phyloP scores from a whole-genome alignment of 371 early-diverging fungal genomes.

The Blakeslea trispora region DNA sequence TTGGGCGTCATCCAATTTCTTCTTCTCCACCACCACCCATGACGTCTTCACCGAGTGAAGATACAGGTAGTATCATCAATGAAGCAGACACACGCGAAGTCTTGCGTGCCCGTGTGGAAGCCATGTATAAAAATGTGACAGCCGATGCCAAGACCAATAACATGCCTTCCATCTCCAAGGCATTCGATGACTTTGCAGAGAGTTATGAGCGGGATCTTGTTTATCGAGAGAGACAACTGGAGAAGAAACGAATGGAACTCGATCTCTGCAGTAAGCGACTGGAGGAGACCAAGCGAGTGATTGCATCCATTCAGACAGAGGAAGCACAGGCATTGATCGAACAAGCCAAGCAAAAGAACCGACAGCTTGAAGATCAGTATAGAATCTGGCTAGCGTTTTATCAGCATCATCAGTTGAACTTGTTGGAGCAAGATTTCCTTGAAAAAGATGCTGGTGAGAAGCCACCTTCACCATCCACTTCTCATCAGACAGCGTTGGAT shows the following conservation, averaged over 20 bases:
- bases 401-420: conserved; percentile 14
- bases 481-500: conserved; percentile 1
- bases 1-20: background rate
- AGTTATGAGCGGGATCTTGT: conserved; percentile 38
- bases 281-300: conserved; percentile 21
- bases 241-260: conserved; percentile 33
- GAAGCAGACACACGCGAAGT: conserved; percentile 35
- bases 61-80: conserved; percentile 34
- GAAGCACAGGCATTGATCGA: background rate
- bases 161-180: conserved; percentile 29
- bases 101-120: conserved; percentile 17
- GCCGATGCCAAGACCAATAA: background rate
- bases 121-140: conserved; percentile 22
- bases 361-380: conserved; percentile 10
- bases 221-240: conserved; percentile 20
- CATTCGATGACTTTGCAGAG: conserved; percentile 38
- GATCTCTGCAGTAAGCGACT: conserved; percentile 24
- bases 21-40: conserved; percentile 2
- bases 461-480: conserved; percentile 14
- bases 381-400: conserved; percentile 18
- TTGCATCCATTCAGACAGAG: conserved; percentile 7
- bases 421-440: conserved; percentile 2
- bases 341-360: conserved; percentile 4
- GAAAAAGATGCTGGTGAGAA: conserved; percentile 8
- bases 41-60: conserved; percentile 6